Evolutionary conservation across 2,329 filamentous ascomycete genomes (phyloP), one percentile per base, ranked within the genome.

Genomic region (Trichoderma koningii): DNA sequence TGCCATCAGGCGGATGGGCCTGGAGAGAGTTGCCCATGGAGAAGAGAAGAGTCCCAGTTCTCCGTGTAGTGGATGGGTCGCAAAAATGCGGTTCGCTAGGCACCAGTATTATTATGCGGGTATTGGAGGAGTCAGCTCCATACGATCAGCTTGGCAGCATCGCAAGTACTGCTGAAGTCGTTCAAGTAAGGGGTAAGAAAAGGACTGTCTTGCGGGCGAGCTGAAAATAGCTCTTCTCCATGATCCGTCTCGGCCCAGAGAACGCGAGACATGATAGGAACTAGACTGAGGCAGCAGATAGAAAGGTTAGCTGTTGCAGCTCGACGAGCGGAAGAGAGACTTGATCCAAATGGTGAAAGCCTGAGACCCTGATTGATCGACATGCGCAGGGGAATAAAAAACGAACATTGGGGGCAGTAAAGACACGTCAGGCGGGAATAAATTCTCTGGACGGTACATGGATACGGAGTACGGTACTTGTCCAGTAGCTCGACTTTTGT

Each of bases 311-410:
- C 59, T 45, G 34, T 12, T 50, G 10, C 21, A 19, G 28, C 38
- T 14, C 28, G 17, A 28, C 19, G 17, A 34, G 34, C n/a, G 21
- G 34, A n/a, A 14, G 17, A 61, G 34, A 61, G 34, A 38, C 34
- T 23, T 26, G 48, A 12, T 44, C 30, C 34, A 19, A 42, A 7
- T 2, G 30, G 34, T 38, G 47, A 61, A 26, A 42, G 38, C 34
- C 34, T 30, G 47, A 52, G 38, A 62, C 48, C 45, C 48, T 53
- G 59, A 45, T 21, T 55, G 61, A 63, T 63, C 61, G 61, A 41
- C 61, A 48, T 4, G 41, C n/a, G 59, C 47, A 48, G 53, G 41
- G 50, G 44, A 55, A 42, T 38, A 38, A 38, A 14, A 38, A 53
- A 51, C 3, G 30, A 42, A 50, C 7, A 63, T 44, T 55, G 51